A percentile compares a stretch with the other conserved stretches of the same genome.
Conservation (phyloP, 1,284 basidiomycete genomes). For the Cryptococcus wingfieldii region DNA sequence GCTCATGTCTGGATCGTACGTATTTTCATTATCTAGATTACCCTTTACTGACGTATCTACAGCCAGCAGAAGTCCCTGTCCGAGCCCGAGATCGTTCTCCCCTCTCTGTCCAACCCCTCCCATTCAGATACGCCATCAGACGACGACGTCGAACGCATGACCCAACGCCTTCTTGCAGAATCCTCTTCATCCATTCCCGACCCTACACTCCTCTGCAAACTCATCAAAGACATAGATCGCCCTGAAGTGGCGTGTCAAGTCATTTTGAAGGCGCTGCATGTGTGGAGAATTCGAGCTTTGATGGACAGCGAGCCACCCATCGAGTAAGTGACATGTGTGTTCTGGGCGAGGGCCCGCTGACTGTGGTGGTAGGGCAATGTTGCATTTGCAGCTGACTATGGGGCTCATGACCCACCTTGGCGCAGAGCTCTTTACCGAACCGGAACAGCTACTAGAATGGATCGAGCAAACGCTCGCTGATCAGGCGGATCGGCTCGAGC, state of each 20-base stretch:
- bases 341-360: slow-evolving; percentile 4
- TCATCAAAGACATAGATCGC: slow-evolving; percentile 62
- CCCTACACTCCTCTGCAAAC: slow-evolving; percentile 61
- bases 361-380: slow-evolving; percentile 50
- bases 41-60: not conserved
- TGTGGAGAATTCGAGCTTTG: slow-evolving; percentile 55
- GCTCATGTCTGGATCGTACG: slow-evolving; percentile 48
- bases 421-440: slow-evolving; percentile 63
- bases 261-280: slow-evolving; percentile 68
- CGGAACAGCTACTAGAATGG: slow-evolving; percentile 69
- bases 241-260: slow-evolving; percentile 65
- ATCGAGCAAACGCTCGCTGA: slow-evolving; percentile 62
- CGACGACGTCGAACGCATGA: not conserved
- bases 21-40: not conserved
- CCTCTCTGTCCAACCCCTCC: not conserved
- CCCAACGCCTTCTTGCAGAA: not conserved
- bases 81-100: slow-evolving; percentile 1
- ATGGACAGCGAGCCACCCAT: slow-evolving; percentile 46
- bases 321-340: slow-evolving; percentile 9
- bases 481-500: slow-evolving; percentile 13
- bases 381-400: slow-evolving; percentile 70
- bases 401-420: slow-evolving; percentile 69
- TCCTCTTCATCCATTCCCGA: slow-evolving; percentile 53
- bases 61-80: not conserved
- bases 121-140: not conserved